Evolutionary conservation across 345 rosid genomes (phyloP), one percentile per base, ranked within the genome.

Genomic region (Lumnitzera littorea): DNA sequence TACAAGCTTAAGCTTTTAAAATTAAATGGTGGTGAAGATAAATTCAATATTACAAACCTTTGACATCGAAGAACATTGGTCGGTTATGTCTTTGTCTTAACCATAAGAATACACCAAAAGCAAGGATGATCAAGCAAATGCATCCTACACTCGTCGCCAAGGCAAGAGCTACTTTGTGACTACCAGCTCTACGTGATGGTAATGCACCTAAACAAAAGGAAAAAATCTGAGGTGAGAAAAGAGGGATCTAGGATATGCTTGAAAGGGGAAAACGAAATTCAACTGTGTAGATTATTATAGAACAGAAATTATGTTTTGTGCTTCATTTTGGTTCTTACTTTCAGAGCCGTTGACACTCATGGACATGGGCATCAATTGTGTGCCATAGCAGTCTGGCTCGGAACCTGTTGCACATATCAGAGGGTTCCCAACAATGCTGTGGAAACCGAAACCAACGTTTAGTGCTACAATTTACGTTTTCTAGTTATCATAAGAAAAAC

Each of bases 341-440:
- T 84, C 78, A 54, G 97, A 74, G 75, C 55, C 68, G 62, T 86
- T 94, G 80, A 94, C 79, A 79, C 82, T 86, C 99, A 90, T 94
- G 67, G 99, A 94, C 95, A 94, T 88, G 31, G 99, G 97, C 75
- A 90, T 94, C 52, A 88, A 69, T 57, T 78, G 74, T 52, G 85
- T 75, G 62, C 99, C 96, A 54, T 71, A 72, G 78, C 99, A 94
- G 51, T 88, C 95, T 51, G 92, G 96, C 73, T 94, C 96, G 25
- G 86, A 76, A 53, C 99, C 97, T 4, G 91, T 90, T 3, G 92
- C 80, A 58, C 99, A 94, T 66, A 90, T 83, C 71, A 71, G 77
- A 41, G 96, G 96, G 76, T 94, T 94, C 49, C 99, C 99, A 51
- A 73, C 78, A 51, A 94, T 83, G 76, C 99, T 94, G 88, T 75